Evolutionary conservation across 129 eudicot species (phyloP), one percentile per base, ranked within the genome.

Genomic region (Flaveria bidentis): DNA sequence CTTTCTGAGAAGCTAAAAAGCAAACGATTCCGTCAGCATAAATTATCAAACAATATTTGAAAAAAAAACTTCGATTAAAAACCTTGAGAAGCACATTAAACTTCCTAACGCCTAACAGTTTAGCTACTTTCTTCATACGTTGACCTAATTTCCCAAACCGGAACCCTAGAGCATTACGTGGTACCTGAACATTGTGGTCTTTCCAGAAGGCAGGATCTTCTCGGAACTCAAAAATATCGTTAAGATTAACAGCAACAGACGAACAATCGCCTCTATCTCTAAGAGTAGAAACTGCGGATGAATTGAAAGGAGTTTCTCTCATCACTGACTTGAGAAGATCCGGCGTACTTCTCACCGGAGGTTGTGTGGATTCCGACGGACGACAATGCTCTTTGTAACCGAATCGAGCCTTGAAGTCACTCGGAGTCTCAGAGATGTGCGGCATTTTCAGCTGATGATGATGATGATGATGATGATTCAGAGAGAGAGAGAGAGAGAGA

Each of bases 191-290:
- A 83, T 94, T 94, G 51, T 94, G 98, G 16, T 94, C 98, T 42
- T 91, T 91, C 98, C 98, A 94, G 46, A 94, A 94, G 4, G 92
- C 73, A 57, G 98, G 98, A 80, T 94, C 98, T 63, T 88, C 96
- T 6, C 82, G 75, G 83, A 94, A 84, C 81, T 94, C 96, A 72
- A 94, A 94, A 52, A 71, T 82, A 30, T 90, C 90, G 55, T 81
- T 80, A 9, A 80, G 75, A 56, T 80, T 80, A 75, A 80, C 71
- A 26, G 80, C 55, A 36, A 80, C 16, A 30, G 80, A 74, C 0
- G 84, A 80, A 58, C 52, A 80, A 33, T 87, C 89, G 0, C 75
- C 83, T 16, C 83, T 63, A 1, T 79, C 85, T 16, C 84, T 52
- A 22, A 89, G 60, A 52, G 60, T 80, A 6, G 80, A 76, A 42